Evolutionary conservation across 495 filamentous ascomycete species (phyloP), one percentile per base, ranked within the genome.

Genomic region (Neurospora tetraspora): DNA sequence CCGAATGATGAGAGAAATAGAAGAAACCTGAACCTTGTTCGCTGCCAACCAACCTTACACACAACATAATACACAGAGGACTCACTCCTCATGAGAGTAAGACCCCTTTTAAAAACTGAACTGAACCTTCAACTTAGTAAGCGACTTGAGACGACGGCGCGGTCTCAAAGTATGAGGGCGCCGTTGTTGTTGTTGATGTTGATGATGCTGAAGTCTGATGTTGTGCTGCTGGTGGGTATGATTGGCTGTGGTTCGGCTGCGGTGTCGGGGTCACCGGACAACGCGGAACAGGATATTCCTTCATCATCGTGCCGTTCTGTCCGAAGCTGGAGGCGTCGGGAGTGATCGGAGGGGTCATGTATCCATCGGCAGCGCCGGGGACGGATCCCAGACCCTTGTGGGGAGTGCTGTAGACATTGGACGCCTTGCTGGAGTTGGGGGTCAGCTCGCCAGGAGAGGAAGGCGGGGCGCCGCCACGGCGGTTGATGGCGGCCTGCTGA

Each of bases 271-370:
- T 89, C 37, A 88, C 84, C 0, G 87, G 86, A 73, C 86, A 86
- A 40, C 85, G 81, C 65, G 84, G 84, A 34, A 78, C 77, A 37
- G 81, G 80, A 47, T 86, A 84, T 70, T 83, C 84, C 75, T 86
- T 84, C 72, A 81, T 82, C 68, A 80, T 79, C 39, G 82, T 81
- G 59, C 81, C 71, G 69, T 79, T 82, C 47, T 82, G 82, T 59
- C 84, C 80, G 72, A 89, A 92, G 70, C 84, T 87, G 71, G 89
- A 87, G 27, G 90, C 90, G 75, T 96, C 94, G n/a, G 96, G 96
- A 0, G 96, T 98, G 78, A 98, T 97, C 4, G 96, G 96, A 23
- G 96, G 96, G 31, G 96, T 98, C 72, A 96, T 88, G 79, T 94
- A 95, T 31, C 95, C 96, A 77, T 94, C 88, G 16, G 90, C 88